Conservation (phyloP, 495 filamentous ascomycete species). For the Trichocladium uniseriatum region DNA sequence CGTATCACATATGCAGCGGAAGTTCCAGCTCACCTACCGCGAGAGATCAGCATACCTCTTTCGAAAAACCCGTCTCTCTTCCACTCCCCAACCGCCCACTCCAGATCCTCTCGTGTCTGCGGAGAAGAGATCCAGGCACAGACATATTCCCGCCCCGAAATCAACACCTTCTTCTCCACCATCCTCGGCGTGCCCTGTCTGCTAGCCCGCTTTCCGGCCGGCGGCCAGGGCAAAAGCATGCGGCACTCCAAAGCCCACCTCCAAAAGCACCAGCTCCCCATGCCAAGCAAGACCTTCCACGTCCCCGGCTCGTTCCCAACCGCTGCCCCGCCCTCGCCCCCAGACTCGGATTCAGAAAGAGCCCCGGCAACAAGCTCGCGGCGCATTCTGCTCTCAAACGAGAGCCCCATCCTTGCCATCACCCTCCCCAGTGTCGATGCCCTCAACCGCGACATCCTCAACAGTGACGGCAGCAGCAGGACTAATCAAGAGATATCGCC, state of each 20-base stretch:
- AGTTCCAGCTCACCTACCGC: slow-evolving; percentile 15
- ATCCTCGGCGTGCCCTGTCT: slow-evolving; percentile 67
- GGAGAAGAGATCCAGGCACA: slow-evolving; percentile 63
- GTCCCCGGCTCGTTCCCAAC: slow-evolving; percentile 50
- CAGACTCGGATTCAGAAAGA: slow-evolving; percentile 39
- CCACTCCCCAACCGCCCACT: slow-evolving; percentile 25
- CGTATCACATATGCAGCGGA: slow-evolving; percentile 46
- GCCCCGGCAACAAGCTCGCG: slow-evolving; percentile 18
- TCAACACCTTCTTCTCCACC: slow-evolving; percentile 65
- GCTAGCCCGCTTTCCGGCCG: slow-evolving; percentile 69
- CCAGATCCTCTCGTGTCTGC: slow-evolving; percentile 57
- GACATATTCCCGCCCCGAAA: slow-evolving; percentile 51
- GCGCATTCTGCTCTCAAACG: slow-evolving; percentile 80
- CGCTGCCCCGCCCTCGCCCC: slow-evolving; percentile 34
- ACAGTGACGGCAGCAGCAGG: neutral
- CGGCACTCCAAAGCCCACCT: slow-evolving; percentile 59
- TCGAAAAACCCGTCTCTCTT: slow-evolving; percentile 49
- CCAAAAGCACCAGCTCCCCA: slow-evolving; percentile 38
- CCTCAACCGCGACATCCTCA: slow-evolving; percentile 57
- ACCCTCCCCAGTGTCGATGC: slow-evolving; percentile 68
- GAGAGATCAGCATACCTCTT: slow-evolving; percentile 54
- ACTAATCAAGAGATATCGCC: slow-evolving; percentile 39
- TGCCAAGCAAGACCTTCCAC: neutral
- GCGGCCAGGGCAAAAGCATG: slow-evolving; percentile 42
- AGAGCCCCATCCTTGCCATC: slow-evolving; percentile 82